Evolutionary conservation across 192 early-diverging fungal genomes (phyloP).

Genomic region (Thamnidium elegans): DNA sequence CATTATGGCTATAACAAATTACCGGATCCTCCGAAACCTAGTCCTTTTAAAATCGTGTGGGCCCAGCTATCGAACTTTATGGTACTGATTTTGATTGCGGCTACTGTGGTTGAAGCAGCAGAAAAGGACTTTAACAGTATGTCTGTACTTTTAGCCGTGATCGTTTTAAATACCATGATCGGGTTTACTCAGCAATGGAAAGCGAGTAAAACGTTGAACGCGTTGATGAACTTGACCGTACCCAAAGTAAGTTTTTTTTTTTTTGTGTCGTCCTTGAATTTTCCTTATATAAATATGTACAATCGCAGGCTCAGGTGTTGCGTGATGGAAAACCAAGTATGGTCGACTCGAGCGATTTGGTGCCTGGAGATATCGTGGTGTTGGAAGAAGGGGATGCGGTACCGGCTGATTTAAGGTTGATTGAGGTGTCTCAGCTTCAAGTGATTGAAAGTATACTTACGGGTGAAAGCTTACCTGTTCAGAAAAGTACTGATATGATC

Average conservation of each 20-base stretch:
- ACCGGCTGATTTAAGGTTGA: slow-evolving; percentile 85
- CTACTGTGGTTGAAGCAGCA: slow-evolving; percentile 79
- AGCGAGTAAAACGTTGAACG: slow-evolving; percentile 90
- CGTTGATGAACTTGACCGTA: slow-evolving; percentile 79
- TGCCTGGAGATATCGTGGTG: slow-evolving; percentile 88
- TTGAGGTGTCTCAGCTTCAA: slow-evolving; percentile 65
- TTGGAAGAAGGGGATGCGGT: slow-evolving; percentile 94
- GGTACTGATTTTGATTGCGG: slow-evolving; percentile 84
- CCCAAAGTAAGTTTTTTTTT: slow-evolving; percentile 45
- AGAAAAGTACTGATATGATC: slow-evolving; percentile 67
- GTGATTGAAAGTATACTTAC: slow-evolving; percentile 81
- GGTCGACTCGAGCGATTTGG: slow-evolving; percentile 74
- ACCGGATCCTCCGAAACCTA: slow-evolving; percentile 71
- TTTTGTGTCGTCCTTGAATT: not conserved
- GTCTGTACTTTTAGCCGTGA: slow-evolving; percentile 71
- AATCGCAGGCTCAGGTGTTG: slow-evolving; percentile 62
- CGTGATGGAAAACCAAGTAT: slow-evolving; percentile 71
- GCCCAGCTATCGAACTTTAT: slow-evolving; percentile 93
- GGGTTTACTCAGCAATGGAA: slow-evolving; percentile 96
- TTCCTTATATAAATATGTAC: not conserved
- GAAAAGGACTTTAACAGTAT: slow-evolving; percentile 49
- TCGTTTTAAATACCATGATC: slow-evolving; percentile 84
- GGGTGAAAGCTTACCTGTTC: slow-evolving; percentile 70
- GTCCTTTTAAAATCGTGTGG: slow-evolving; percentile 71
- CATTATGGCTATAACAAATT: slow-evolving; percentile 88